Evolutionary conservation across 2,329 filamentous ascomycete species (phyloP).

Genomic region (Colletotrichum cordylinicola): DNA sequence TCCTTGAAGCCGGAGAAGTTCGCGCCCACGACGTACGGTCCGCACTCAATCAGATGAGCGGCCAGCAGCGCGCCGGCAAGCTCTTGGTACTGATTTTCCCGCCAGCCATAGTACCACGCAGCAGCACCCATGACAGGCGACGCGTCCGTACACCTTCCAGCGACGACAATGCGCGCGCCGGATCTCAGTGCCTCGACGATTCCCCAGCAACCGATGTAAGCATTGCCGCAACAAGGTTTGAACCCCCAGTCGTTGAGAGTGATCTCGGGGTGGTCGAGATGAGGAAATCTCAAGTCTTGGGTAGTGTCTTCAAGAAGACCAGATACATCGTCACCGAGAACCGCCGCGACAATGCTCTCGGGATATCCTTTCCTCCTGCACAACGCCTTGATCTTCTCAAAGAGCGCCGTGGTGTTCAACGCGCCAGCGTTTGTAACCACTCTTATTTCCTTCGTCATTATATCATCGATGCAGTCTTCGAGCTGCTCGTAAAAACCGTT

Average conservation of each 20-base stretch:
- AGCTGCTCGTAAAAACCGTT: constrained; percentile 30
- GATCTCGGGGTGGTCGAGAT: constrained; percentile 34
- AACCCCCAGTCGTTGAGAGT: constrained; percentile 30
- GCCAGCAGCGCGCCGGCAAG: constrained; percentile 52
- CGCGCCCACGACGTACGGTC: constrained; percentile 54
- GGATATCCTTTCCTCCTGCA: constrained; percentile 27
- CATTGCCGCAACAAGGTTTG: constrained; percentile 39
- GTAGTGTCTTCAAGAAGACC: background rate
- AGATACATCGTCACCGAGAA: constrained; percentile 5
- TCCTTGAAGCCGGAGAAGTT: constrained; percentile 54
- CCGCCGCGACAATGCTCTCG: constrained; percentile 1
- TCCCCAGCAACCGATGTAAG: constrained; percentile 55
- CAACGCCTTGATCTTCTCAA: constrained; percentile 33
- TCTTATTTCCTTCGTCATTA: constrained; percentile 38
- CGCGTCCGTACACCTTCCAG: constrained; percentile 48
- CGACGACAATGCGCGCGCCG: constrained; percentile 48
- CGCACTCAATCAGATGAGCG: constrained; percentile 57
- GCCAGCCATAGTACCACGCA: constrained; percentile 58
- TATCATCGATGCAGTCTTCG: constrained; percentile 39
- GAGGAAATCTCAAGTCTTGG: constrained; percentile 22
- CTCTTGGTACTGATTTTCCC: constrained; percentile 45
- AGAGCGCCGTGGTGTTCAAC: constrained; percentile 37
- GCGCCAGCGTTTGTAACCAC: constrained; percentile 46
- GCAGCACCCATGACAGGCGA: constrained; percentile 57
- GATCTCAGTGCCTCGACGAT: constrained; percentile 41